phyloP scores from a whole-genome alignment of 169 alveolate species.

The Eimeria sp. region DNA sequence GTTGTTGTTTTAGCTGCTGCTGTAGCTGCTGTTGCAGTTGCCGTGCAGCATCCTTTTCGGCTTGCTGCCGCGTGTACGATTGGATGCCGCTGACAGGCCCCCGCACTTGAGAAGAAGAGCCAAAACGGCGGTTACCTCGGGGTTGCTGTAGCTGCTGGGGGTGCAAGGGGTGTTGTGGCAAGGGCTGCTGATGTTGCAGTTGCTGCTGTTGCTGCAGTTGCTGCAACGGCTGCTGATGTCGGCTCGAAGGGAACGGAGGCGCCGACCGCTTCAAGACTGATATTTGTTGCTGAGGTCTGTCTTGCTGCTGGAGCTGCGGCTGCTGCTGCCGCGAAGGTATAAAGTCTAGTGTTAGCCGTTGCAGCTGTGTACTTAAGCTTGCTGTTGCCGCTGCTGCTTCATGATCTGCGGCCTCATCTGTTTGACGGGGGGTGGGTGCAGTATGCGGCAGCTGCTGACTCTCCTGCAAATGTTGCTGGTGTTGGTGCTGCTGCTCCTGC shows the following conservation, averaged over 20 bases:
- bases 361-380: slow-evolving; percentile 13
- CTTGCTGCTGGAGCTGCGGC: slow-evolving; percentile 2
- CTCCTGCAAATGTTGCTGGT: neutral
- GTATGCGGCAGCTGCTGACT: slow-evolving; percentile 13
- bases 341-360: neutral
- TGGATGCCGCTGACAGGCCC: slow-evolving; percentile 41
- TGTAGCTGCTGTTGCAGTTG: slow-evolving; percentile 21
- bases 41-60: slow-evolving; percentile 19
- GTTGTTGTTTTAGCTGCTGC: slow-evolving; percentile 19
- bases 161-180: neutral
- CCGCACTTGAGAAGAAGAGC: neutral
- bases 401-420: slow-evolving; percentile 12
- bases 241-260: neutral
- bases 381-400: slow-evolving; percentile 6
- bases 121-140: neutral
- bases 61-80: neutral
- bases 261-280: slow-evolving; percentile 8
- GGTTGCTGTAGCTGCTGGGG: slow-evolving; percentile 28
- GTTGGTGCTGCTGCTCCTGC: slow-evolving; percentile 15
- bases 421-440: neutral
- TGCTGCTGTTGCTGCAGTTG: neutral
- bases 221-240: slow-evolving; percentile 33
- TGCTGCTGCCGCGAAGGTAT: slow-evolving; percentile 38
- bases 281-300: neutral
- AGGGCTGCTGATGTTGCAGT: slow-evolving; percentile 15